Evolutionary conservation across 2,329 filamentous ascomycete genomes (phyloP), one percentile per base, ranked within the genome.

Genomic region (Aspergillus sp.): DNA sequence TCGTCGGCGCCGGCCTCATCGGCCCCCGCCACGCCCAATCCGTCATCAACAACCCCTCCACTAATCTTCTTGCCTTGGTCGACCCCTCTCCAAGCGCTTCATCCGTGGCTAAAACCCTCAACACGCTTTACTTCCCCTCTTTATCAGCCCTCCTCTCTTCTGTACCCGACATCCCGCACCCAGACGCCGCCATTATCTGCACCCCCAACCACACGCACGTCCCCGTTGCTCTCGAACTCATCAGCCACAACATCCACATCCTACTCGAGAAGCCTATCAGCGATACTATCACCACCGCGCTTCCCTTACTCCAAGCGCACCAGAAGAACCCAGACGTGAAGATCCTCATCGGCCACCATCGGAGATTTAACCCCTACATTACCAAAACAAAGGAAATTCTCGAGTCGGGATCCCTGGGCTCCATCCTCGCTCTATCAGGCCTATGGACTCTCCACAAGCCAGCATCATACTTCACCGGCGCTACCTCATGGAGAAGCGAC

Each of bases 121-220:
- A 74, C 21, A 79, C 79, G 8, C 71, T 69, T 6, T 70, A 77
- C 58, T 82, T 76, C 63, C 19, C 68, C 1, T 76, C 80, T 3
- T 70, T 86, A 2, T 54, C 76, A 2, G 72, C 74, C 0, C 76
- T 86, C 62, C 66, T 86, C 0, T 77, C 6, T 1, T 77, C 6
- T 1, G 50, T 63, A 44, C 55, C 71, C 47, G 75, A 73, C n/a
- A 56, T 63, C 47, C 54, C 71, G 50, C 76, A 73, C 13, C 82
- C 83, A 10, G 78, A 84, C 52, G 84, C 80, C 38, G 84, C 84
- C 21, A 82, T 87, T 42, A 79, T 87, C 52, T 85, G 84, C 75
- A 87, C 84, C 0, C 85, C 85, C 2, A 87, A 86, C 65, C 78
- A 83, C 64, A 86, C 83, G 0, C 85, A 87, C 60, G 83, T 84